Evolutionary conservation across 768 basidiomycete genomes (phyloP).

Genomic region (Gymnopilus dilepis): DNA sequence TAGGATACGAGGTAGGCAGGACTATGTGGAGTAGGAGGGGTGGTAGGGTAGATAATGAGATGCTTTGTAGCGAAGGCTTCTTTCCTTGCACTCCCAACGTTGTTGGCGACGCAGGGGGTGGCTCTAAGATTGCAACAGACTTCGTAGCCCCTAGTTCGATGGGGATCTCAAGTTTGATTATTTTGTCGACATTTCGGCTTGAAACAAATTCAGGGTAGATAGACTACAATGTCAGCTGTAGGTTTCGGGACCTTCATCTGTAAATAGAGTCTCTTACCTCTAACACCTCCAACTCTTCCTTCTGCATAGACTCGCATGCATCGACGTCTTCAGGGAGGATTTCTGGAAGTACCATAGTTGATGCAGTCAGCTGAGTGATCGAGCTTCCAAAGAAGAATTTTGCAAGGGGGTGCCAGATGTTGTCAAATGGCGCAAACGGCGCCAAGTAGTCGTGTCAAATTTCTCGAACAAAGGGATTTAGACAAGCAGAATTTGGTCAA

Average conservation of each 20-base stretch:
- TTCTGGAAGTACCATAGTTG: background rate
- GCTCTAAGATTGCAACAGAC: conserved; percentile 42
- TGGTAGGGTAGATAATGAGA: conserved; percentile 60
- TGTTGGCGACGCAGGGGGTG: conserved; percentile 12
- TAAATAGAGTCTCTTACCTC: conserved; percentile 45
- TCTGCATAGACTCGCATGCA: conserved; percentile 43
- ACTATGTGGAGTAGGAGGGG: conserved; percentile 62
- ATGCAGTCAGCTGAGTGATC: no score
- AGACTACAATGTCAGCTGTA: conserved; percentile 47
- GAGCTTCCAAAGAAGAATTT: no score
- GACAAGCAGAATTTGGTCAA: no score
- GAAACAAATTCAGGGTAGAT: conserved; percentile 78
- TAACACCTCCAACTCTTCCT: conserved; percentile 67
- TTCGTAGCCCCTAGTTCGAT: conserved; percentile 58
- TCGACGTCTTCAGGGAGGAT: background rate
- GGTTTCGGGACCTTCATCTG: background rate
- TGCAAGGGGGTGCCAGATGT: no score
- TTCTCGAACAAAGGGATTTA: no score
- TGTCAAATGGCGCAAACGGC: no score
- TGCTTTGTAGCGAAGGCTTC: conserved; percentile 23
- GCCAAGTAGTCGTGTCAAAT: no score
- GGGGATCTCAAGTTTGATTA: conserved; percentile 66
- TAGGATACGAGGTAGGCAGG: conserved; percentile 62
- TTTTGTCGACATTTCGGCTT: conserved; percentile 40
- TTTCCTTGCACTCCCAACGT: conserved; percentile 7